A percentile compares a stretch with the other conserved stretches of the same genome.
These are phyloP conservation scores for Colletotrichum liriopes DNA, from an alignment of 2,329 filamentous ascomycete genomes.

Conservation along the genomic window DNA sequence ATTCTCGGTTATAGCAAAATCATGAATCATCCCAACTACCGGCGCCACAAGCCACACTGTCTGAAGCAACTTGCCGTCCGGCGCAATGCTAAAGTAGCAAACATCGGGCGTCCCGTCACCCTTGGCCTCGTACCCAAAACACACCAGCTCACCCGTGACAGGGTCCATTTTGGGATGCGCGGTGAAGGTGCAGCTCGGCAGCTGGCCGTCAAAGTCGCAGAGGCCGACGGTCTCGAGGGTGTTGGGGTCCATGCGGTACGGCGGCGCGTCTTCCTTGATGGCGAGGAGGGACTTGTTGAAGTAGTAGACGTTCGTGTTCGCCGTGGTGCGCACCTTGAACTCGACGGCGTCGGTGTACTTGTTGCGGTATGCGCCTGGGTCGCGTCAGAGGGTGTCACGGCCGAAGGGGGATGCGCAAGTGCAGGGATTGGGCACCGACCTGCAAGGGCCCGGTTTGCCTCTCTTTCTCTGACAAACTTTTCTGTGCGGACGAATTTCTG, in stretches of 20 bases:
- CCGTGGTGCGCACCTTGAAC: conserved; percentile 53
- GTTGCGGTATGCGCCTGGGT: conserved; percentile 59
- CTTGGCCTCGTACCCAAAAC: conserved; percentile 59
- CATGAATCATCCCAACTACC: conserved; percentile 58
- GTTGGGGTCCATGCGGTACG: conserved; percentile 58
- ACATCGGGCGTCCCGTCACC: conserved; percentile 57
- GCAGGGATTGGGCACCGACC: neutral
- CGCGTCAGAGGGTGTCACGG: conserved; percentile 14
- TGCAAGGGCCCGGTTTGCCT: conserved; percentile 49
- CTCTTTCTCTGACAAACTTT: conserved; percentile 55
- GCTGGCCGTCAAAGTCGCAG: conserved; percentile 60
- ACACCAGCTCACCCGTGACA: conserved; percentile 56
- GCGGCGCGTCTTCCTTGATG: conserved; percentile 63
- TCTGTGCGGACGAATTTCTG: conserved; percentile 58
- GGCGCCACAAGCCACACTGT: conserved; percentile 54
- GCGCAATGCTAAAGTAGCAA: conserved; percentile 52
- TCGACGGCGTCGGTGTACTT: conserved; percentile 54
- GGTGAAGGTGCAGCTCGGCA: conserved; percentile 56
- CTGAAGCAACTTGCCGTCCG: conserved; percentile 51
- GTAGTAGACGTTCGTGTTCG: conserved; percentile 68
- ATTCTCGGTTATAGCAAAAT: conserved; percentile 59
- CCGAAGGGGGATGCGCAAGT: neutral
- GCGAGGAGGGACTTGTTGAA: conserved; percentile 65
- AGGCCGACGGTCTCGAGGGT: conserved; percentile 59
- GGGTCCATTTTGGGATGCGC: conserved; percentile 62